These are phyloP conservation scores for Tothia fuscella DNA, from an alignment of 2,329 filamentous ascomycete species.

Conservation along the genomic window DNA sequence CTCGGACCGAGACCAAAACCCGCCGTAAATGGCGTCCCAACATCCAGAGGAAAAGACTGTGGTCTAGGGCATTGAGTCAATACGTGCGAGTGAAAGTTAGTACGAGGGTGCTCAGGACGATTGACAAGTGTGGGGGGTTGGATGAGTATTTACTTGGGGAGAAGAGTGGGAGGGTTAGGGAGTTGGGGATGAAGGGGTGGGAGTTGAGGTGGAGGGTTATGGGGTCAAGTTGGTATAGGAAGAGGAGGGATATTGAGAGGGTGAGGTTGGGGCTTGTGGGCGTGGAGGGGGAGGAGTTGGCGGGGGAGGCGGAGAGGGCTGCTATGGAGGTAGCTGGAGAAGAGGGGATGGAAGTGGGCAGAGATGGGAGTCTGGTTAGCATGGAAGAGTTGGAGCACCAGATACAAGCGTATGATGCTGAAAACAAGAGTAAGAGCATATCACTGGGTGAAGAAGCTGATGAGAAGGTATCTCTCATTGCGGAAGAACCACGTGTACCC, in stretches of 20 bases:
- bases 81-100: constrained; percentile 58
- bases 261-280: constrained; percentile 20
- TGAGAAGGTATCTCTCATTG: too few species aligned
- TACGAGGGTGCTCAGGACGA: constrained; percentile 49
- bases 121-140: constrained; percentile 77
- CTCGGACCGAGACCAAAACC: constrained; percentile 56
- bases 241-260: constrained; percentile 57
- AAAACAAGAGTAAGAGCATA: too few species aligned
- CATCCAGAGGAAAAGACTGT: constrained; percentile 54
- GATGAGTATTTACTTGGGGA: constrained; percentile 83
- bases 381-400: too few species aligned
- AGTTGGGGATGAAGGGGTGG: constrained; percentile 86
- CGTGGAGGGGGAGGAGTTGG: neutral
- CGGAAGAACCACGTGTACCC: too few species aligned
- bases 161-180: constrained; percentile 65
- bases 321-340: neutral
- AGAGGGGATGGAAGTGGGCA: neutral
- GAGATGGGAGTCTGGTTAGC: too few species aligned
- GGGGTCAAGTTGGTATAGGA: constrained; percentile 58
- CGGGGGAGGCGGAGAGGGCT: neutral
- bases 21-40: constrained; percentile 67
- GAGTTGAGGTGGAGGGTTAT: constrained; percentile 79
- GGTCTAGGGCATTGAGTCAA: constrained; percentile 48
- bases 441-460: too few species aligned
- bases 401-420: too few species aligned